Conservation (phyloP, 306 rosid species). For the Crataegus laevigata region DNA sequence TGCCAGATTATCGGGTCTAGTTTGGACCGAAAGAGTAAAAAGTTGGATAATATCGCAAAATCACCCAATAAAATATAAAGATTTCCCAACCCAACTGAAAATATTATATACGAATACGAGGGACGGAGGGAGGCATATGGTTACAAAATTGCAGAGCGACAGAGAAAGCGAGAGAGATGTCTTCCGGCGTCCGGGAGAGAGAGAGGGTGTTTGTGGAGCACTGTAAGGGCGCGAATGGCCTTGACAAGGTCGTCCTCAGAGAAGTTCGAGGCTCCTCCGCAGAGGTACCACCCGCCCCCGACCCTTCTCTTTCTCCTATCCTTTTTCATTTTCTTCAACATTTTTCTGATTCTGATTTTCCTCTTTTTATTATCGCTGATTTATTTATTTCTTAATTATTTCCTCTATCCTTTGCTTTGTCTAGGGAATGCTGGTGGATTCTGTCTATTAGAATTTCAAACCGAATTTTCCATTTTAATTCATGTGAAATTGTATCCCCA, state of each 20-base stretch:
- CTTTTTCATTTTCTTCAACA: neutral
- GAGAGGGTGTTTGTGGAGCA: slow-evolving; percentile 29
- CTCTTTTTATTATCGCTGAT: neutral
- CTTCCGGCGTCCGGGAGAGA: slow-evolving; percentile 5
- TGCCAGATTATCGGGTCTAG: no score
- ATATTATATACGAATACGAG: neutral
- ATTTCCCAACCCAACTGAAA: neutral
- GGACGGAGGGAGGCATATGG: neutral
- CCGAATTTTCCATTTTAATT: neutral
- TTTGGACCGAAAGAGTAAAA: no score
- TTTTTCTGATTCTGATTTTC: neutral
- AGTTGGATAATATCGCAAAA: neutral
- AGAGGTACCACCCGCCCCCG: slow-evolving; percentile 41
- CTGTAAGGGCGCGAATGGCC: slow-evolving; percentile 37
- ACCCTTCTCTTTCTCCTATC: neutral
- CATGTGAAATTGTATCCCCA: neutral
- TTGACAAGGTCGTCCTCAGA: slow-evolving; percentile 51
- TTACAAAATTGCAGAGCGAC: neutral
- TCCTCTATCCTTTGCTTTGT: no score
- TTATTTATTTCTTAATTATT: neutral
- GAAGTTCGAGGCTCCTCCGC: slow-evolving; percentile 50
- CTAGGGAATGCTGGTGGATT: neutral
- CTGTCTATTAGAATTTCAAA: neutral
- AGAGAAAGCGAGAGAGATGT: slow-evolving; percentile 11
- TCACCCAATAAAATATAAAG: neutral